Base-by-base conservation (phyloP, 306 rosid species). In the Lathyrus sativus region DNA sequence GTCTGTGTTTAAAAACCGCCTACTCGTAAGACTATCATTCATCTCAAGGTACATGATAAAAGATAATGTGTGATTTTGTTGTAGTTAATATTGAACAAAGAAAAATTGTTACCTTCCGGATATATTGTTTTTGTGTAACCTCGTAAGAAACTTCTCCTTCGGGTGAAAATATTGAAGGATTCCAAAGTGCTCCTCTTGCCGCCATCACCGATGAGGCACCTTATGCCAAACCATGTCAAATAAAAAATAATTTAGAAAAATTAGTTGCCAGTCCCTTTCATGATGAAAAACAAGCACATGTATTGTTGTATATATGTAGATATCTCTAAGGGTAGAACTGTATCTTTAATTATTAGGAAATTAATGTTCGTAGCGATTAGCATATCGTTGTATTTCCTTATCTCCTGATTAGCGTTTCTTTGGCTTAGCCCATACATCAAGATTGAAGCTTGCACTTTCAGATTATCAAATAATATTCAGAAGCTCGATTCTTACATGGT, bases 131-230 rank as follows among this genome's bases (percentile, higher is more conserved):
- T 84, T 85, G 84, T 11, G 86, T 84, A 5, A 80, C 85, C 76
- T 89, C 98, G 58, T 77, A 72, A 37, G 90, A 68, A 76, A 85
- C 70, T 76, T 79, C 64, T 24, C 95, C 92, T 29, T 79, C 51
- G 5, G 89, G 83, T 3, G 85, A 87, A 79, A 92, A 92, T 55
- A 92, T 84, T 38, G 98, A 87, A 81, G 96, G 88, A 79, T 92
- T 92, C 98, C 96, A 89, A 57, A 89, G 88, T 69, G 95, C 98
- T 50, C 98, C 98, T 85, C 98, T 83, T 12, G 98, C 98, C 71
- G 82, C 96, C 98, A 89, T 89, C 68, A 85, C 87, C 0, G 98
- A 89, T 0, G 92, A 78, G 73, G 96, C 89, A 82, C 98, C 98
- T 91, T 29, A 70, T 15, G 43, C 62, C 65, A 80, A 49, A 68